Percentiles rank a stretch among this genome's conserved stretches.
phyloP scores from a whole-genome alignment of 2,329 filamentous ascomycete genomes.

The Alternaria novae-zelandiae region DNA sequence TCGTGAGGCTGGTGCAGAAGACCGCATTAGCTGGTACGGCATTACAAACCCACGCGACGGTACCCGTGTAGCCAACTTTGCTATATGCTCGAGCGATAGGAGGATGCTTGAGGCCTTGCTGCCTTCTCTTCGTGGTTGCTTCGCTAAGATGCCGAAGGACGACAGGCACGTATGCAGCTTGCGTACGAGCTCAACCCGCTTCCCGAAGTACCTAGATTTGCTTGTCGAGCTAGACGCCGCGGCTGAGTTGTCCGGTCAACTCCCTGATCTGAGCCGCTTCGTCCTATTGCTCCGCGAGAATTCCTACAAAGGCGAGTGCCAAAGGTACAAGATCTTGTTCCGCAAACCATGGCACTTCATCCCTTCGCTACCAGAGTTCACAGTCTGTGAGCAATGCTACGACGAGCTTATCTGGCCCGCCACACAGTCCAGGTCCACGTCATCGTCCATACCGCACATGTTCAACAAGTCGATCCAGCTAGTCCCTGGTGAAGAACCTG shows the following conservation, averaged over 20 bases:
- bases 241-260: constrained; percentile 40
- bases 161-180: constrained; percentile 69
- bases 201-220: constrained; percentile 63
- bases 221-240: constrained; percentile 61
- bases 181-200: constrained; percentile 65
- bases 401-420: constrained; percentile 78
- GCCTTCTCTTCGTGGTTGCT: constrained; percentile 72
- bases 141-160: constrained; percentile 52
- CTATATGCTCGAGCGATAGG: constrained; percentile 76
- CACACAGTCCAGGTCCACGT: constrained; percentile 55
- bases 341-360: constrained; percentile 79
- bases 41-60: constrained; percentile 71
- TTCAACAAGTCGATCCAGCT: constrained; percentile 64
- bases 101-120: constrained; percentile 75
- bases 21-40: constrained; percentile 73
- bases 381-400: constrained; percentile 87
- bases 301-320: constrained; percentile 62
- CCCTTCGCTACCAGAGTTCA: constrained; percentile 75
- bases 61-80: constrained; percentile 72
- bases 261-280: constrained; percentile 65
- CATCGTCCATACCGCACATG: constrained; percentile 42
- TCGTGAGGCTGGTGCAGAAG: constrained; percentile 54
- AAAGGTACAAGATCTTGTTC: constrained; percentile 66
- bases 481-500: constrained; percentile 56
- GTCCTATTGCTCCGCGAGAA: constrained; percentile 65